Base-by-base conservation (phyloP, 768 basidiomycete species). In the Xanthoconium stramineum region DNA sequence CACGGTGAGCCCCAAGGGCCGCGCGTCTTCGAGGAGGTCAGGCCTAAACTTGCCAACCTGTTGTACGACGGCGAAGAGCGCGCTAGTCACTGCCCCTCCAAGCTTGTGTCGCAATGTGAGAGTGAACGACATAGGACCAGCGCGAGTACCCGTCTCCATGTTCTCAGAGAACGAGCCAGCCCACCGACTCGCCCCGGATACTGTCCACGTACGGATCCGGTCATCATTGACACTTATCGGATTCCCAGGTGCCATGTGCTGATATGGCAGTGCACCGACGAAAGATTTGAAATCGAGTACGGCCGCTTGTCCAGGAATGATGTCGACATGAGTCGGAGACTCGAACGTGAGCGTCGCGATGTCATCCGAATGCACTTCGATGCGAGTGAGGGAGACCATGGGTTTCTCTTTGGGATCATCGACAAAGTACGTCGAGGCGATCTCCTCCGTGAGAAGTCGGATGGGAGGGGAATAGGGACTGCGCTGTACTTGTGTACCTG, bases 381-480 rank as follows among this genome's bases (percentile, higher is more conserved):
- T 70, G 28, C 68, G 61, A 3, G 68, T 55, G n/a, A 84, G 72
- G 6, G 59, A 60, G 6, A 56, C 61, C 9, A 33, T 32, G 63
- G 60, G 7, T 67, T 70, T 57, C 11, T 52, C 57, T 20, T 50
- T 40, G 6, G 64, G 66, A 14, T 62, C 61, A 20, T 67, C 59
- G 6, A 42, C 32, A 39, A 71, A 65, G 57, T 76, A 76, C 1
- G 70, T 65, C 3, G 66, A 61, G 39, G 53, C 64, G 13, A 60
- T 50, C 61, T 86, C 84, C 57, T 81, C 83, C 0, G 78, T 76
- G 2, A 87, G 77, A 13, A 74, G 68, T n/a, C 74, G 76, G 37
- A 86, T 62, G 4, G 84, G 83, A 2, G 86, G 85, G 58, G 82
- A 83, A 66, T 86, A 86, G 5, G 83, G 81, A 47, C 83, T 78